phyloP scores from a whole-genome alignment of 495 filamentous ascomycete species.

The Penicillium manginii region DNA sequence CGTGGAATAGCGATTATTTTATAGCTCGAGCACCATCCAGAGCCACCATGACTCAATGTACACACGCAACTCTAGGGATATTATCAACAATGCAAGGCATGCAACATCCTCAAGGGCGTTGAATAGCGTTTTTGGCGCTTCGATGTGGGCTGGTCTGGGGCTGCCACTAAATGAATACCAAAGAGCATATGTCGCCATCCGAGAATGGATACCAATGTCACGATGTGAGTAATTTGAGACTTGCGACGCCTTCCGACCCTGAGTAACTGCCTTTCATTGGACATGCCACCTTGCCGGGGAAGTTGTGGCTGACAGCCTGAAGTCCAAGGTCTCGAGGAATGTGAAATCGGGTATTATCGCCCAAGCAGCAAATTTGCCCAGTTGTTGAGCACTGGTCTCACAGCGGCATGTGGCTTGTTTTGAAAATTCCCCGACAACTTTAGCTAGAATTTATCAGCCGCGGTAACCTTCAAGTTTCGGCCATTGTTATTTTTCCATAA shows the following conservation, averaged over 20 bases:
- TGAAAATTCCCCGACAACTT: not conserved
- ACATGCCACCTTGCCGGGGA: slow-evolving; percentile 2
- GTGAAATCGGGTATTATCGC: not conserved
- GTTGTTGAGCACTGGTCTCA: not conserved
- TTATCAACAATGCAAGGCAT: not conserved
- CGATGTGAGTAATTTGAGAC: not conserved
- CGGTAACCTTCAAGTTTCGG: too few relatives aligned
- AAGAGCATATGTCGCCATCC: slow-evolving; percentile 1
- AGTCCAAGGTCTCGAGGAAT: not conserved
- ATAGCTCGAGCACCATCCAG: not conserved
- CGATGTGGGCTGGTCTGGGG: not conserved
- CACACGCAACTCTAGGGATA: not conserved
- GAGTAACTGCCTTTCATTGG: not conserved
- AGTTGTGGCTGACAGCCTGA: not conserved
- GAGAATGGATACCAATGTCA: not conserved
- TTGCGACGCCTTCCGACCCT: slow-evolving; percentile 8
- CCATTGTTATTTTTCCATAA: too few relatives aligned
- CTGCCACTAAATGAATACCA: not conserved
- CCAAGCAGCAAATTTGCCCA: not conserved
- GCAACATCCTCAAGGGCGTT: slow-evolving; percentile 5
- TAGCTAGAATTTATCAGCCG: not conserved
- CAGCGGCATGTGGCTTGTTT: not conserved
- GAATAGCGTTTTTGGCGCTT: not conserved
- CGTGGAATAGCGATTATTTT: not conserved
- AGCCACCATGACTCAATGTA: not conserved